A percentile compares a stretch with the other conserved stretches of the same genome.
Conservation (phyloP, 129 eudicot species). For the Saussurea involucrata region DNA sequence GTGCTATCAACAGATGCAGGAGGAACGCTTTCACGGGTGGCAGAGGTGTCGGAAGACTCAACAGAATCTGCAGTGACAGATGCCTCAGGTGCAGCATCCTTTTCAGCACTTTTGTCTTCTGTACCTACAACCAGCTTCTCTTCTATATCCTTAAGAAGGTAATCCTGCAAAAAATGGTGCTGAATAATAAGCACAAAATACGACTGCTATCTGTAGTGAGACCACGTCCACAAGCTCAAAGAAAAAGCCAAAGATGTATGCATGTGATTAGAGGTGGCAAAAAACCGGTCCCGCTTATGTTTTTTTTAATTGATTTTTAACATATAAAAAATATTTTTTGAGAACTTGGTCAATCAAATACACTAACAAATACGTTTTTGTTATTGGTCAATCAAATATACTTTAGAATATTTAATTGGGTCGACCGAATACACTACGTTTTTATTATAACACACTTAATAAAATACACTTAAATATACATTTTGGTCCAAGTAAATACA, state of each 20-base stretch:
- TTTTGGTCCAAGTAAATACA: too few species aligned
- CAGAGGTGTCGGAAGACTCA: conserved; percentile 40
- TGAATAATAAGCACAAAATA: not conserved
- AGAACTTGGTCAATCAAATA: too few species aligned
- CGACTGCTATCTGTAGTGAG: not conserved
- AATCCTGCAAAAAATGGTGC: conserved; percentile 46
- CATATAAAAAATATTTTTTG: too few species aligned
- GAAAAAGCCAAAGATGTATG: not conserved
- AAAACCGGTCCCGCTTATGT: too few species aligned
- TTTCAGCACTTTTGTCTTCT: conserved; percentile 36
- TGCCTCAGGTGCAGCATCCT: conserved; percentile 33
- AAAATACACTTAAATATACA: too few species aligned
- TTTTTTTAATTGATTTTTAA: too few species aligned
- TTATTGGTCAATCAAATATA: too few species aligned
- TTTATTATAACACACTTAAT: too few species aligned
- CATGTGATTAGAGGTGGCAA: too few species aligned
- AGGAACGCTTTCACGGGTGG: conserved; percentile 33
- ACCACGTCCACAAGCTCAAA: not conserved
- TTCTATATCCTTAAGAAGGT: conserved; percentile 55
- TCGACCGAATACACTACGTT: too few species aligned
- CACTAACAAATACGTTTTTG: too few species aligned
- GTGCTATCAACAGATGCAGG: conserved; percentile 36
- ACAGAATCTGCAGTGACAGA: conserved; percentile 35
- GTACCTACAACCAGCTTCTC: conserved; percentile 31
- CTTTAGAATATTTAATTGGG: too few species aligned